Percentiles rank a stretch among this genome's conserved stretches.
These are phyloP conservation scores for Blastocystis hominis DNA, from an alignment of 352 stramenopile genomes.

Conservation along the genomic window DNA sequence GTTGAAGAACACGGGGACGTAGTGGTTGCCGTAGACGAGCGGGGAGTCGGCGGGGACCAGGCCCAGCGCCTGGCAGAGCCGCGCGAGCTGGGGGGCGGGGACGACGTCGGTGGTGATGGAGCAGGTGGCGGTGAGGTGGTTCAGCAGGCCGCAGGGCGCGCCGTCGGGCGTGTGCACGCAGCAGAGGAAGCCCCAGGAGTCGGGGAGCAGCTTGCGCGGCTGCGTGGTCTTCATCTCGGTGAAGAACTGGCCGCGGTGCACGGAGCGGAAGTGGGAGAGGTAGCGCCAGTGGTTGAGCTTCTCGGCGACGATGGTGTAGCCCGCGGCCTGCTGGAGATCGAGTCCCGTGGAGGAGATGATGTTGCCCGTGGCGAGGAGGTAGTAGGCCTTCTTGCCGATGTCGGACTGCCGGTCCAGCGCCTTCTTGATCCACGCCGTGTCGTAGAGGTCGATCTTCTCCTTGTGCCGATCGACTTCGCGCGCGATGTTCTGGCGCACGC, in stretches of 20 bases:
- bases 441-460: constrained; percentile 59
- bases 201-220: constrained; percentile 90
- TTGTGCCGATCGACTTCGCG: constrained; percentile 68
- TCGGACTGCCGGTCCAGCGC: constrained; percentile 77
- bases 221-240: constrained; percentile 99
- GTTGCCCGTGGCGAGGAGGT: constrained; percentile 97
- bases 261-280: constrained; percentile 93
- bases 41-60: neutral
- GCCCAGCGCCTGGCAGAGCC: neutral
- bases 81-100: neutral
- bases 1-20: constrained; percentile 51
- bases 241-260: constrained; percentile 97
- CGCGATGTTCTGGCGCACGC: constrained; percentile 66
- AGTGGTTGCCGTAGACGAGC: neutral
- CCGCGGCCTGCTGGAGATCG: constrained; percentile 89
- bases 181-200: constrained; percentile 97
- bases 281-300: constrained; percentile 97
- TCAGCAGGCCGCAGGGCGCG: constrained; percentile 91
- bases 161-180: constrained; percentile 91
- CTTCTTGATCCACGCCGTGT: constrained; percentile 76
- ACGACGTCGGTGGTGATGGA: constrained; percentile 42
- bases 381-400: constrained; percentile 86
- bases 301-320: constrained; percentile 97
- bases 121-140: constrained; percentile 82
- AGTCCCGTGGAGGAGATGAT: constrained; percentile 87